Evolutionary conservation across 768 basidiomycete genomes (phyloP).

Genomic region (Tephrocybe sp.): DNA sequence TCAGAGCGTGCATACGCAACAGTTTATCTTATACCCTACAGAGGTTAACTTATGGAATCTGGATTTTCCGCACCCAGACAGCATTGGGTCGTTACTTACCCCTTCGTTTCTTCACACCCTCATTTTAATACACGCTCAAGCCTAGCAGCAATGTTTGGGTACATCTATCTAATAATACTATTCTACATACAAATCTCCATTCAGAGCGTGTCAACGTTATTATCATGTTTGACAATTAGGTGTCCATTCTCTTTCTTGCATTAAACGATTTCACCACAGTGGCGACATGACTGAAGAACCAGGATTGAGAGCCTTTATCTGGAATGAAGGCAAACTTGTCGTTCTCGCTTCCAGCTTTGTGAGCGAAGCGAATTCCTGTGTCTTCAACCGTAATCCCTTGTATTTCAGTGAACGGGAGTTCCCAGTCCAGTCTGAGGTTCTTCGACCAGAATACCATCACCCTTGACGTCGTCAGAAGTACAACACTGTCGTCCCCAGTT

Average conservation of each 20-base stretch:
- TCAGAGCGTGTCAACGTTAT: too few species aligned
- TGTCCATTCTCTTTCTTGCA: constrained; percentile 70
- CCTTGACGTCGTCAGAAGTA: constrained; percentile 75
- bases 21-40: background rate
- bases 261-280: constrained; percentile 79
- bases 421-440: constrained; percentile 87
- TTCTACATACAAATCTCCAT: too few species aligned
- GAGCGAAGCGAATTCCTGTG: constrained; percentile 84
- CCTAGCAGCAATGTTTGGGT: constrained; percentile 1
- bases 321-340: constrained; percentile 78
- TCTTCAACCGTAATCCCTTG: constrained; percentile 89
- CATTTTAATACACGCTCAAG: background rate
- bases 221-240: constrained; percentile 17
- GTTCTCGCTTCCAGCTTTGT: constrained; percentile 73
- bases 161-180: constrained; percentile 12
- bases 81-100: too few species aligned
- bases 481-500: constrained; percentile 76
- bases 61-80: background rate
- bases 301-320: constrained; percentile 70
- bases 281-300: constrained; percentile 81
- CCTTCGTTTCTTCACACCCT: too few species aligned
- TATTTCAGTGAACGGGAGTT: constrained; percentile 83
- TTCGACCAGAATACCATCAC: constrained; percentile 85
- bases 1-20: background rate
- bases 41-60: background rate